These are phyloP conservation scores for Macroventuria anomochaeta DNA, from an alignment of 2,329 filamentous ascomycete species.

Conservation along the genomic window DNA sequence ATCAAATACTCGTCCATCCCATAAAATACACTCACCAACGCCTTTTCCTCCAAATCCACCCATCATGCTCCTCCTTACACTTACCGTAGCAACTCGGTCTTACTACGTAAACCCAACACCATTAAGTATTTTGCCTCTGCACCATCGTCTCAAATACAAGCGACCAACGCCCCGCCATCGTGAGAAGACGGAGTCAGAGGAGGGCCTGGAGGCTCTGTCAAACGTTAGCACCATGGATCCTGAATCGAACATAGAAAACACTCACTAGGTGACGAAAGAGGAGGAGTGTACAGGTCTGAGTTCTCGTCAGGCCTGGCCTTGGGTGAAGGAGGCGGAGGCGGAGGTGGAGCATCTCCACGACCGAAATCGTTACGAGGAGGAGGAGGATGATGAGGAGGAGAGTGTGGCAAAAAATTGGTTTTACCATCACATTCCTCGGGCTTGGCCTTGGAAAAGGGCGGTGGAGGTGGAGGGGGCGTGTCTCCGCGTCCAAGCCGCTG, in stretches of 20 bases:
- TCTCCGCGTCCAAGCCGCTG: background rate
- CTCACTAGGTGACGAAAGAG: background rate
- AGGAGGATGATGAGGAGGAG: too few species aligned
- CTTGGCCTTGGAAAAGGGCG: too few species aligned
- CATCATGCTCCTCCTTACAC: background rate
- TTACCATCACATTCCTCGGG: too few species aligned
- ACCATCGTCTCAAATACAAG: background rate
- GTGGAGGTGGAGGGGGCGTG: background rate
- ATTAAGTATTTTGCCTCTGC: too few species aligned
- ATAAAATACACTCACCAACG: background rate
- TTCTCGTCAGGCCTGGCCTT: background rate
- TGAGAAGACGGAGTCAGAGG: background rate
- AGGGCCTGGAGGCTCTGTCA: background rate
- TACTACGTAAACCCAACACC: too few species aligned
- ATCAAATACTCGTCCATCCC: background rate
- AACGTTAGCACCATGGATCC: background rate
- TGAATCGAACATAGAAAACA: background rate
- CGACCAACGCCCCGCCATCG: background rate
- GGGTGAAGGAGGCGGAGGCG: too few species aligned
- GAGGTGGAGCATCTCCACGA: too few species aligned
- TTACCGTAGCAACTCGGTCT: too few species aligned
- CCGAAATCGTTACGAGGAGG: too few species aligned
- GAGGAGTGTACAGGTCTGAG: background rate
- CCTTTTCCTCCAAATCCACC: too few species aligned
- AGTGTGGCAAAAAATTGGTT: background rate